Conservation (phyloP, 1,284 basidiomycete species). For the Uromyces viciae-fabae region DNA sequence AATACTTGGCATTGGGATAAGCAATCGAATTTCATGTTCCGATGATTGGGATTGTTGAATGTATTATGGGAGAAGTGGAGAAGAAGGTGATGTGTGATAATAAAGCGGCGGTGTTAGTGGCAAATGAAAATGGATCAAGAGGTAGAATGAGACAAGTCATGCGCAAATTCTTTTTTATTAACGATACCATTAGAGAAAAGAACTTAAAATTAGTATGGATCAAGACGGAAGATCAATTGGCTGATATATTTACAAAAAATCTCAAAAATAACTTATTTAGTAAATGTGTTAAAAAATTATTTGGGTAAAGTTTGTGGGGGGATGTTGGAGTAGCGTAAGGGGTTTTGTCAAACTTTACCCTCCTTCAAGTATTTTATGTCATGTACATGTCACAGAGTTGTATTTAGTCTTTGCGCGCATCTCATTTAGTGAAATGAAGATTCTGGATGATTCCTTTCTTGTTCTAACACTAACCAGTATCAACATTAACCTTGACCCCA, state of each 20-base stretch:
- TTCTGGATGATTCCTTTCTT: too few species aligned
- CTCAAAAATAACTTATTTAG: too few species aligned
- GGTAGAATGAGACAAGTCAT: background rate
- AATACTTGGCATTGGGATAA: background rate
- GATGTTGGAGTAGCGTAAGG: too few species aligned
- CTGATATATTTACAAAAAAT: slow-evolving; percentile 16
- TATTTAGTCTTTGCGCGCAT: too few species aligned
- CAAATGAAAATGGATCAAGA: background rate
- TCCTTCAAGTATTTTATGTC: too few species aligned
- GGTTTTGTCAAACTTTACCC: too few species aligned
- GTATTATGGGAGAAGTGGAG: background rate
- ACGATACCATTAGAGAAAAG: background rate
- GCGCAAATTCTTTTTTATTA: background rate
- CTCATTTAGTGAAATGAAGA: too few species aligned
- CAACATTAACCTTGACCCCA: too few species aligned
- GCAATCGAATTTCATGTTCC: background rate
- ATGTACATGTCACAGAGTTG: too few species aligned
- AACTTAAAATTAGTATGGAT: background rate
- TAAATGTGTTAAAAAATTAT: too few species aligned
- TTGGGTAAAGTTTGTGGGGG: too few species aligned
- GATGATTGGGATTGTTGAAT: background rate
- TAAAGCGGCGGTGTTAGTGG: background rate
- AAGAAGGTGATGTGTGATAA: background rate
- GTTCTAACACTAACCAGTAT: too few species aligned
- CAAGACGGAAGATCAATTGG: background rate